Percentiles rank a stretch among this genome's conserved stretches.
Conservation (phyloP, 495 filamentous ascomycete species). For the Rostrohypoxylon terebratum region DNA sequence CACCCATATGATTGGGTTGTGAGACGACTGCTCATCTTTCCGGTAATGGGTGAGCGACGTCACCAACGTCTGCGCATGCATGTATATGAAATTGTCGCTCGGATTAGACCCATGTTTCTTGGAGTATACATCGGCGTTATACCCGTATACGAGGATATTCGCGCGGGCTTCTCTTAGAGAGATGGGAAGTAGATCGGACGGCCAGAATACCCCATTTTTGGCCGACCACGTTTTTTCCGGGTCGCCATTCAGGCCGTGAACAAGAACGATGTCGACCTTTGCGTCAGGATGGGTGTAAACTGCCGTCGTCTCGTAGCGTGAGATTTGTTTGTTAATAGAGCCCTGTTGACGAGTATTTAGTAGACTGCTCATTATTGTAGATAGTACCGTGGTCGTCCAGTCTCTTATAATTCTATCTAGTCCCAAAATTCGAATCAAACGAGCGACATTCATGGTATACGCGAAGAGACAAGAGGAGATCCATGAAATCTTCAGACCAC, state of each 20-base stretch:
- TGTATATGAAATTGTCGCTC: constrained; percentile 79
- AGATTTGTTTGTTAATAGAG: constrained; percentile 66
- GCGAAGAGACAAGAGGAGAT: not conserved
- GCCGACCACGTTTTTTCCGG: constrained; percentile 81
- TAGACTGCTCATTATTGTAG: constrained; percentile 27
- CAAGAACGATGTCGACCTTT: constrained; percentile 76
- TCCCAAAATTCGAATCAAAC: constrained; percentile 18
- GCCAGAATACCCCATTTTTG: constrained; percentile 77
- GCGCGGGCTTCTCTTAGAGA: constrained; percentile 70
- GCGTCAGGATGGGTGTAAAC: constrained; percentile 72
- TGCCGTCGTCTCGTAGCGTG: constrained; percentile 75
- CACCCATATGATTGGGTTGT: constrained; percentile 85
- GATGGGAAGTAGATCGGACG: constrained; percentile 75
- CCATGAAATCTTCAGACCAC: constrained; percentile 2
- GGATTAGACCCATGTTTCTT: constrained; percentile 57
- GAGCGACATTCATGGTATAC: constrained; percentile 15
- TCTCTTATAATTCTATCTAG: constrained; percentile 13
- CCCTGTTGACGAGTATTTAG: constrained; percentile 50
- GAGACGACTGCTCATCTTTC: constrained; percentile 66
- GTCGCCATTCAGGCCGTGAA: constrained; percentile 87
- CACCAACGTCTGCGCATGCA: constrained; percentile 86
- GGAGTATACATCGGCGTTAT: constrained; percentile 80
- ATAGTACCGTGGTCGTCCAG: constrained; percentile 20
- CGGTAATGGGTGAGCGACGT: constrained; percentile 63
- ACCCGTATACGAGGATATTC: constrained; percentile 84